Percentiles rank a stretch among this genome's conserved stretches.
phyloP scores from a whole-genome alignment of 78 protist genomes.

The Dictyostelium discoideum region DNA sequence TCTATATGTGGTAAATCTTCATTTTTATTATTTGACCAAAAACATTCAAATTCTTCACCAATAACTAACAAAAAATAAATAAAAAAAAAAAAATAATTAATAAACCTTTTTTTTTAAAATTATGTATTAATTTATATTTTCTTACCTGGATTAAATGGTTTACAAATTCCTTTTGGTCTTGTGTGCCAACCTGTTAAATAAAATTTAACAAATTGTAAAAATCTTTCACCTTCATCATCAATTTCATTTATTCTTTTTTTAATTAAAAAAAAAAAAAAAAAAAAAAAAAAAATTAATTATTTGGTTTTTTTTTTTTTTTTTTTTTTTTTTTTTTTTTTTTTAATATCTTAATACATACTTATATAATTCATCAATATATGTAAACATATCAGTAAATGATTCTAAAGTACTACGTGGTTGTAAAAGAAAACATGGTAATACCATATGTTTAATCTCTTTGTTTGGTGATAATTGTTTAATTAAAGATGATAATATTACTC shows the following conservation, averaged over 20 bases:
- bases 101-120: too few species aligned
- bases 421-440: conserved; percentile 71
- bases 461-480: conserved; percentile 42
- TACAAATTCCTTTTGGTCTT: conserved; percentile 77
- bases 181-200: conserved; percentile 55
- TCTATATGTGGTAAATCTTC: background rate
- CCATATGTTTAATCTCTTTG: conserved; percentile 57
- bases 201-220: conserved; percentile 61
- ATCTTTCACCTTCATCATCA: conserved; percentile 55
- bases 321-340: background rate
- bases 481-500: background rate
- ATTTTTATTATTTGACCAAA: conserved; percentile 10
- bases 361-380: conserved; percentile 54
- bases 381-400: conserved; percentile 64
- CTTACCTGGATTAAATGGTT: conserved; percentile 79
- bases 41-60: conserved; percentile 68
- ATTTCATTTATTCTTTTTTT: conserved; percentile 31
- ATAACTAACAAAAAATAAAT: background rate
- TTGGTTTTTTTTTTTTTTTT: background rate
- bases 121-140: too few species aligned
- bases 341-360: conserved; percentile 13
- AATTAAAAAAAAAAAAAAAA: too few species aligned
- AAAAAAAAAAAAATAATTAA: too few species aligned
- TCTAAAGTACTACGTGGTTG: conserved; percentile 79
- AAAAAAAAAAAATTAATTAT: too few species aligned